These are phyloP conservation scores for Verticillium alfalfae DNA, from an alignment of 2,329 filamentous ascomycete genomes.

Conservation along the genomic window DNA sequence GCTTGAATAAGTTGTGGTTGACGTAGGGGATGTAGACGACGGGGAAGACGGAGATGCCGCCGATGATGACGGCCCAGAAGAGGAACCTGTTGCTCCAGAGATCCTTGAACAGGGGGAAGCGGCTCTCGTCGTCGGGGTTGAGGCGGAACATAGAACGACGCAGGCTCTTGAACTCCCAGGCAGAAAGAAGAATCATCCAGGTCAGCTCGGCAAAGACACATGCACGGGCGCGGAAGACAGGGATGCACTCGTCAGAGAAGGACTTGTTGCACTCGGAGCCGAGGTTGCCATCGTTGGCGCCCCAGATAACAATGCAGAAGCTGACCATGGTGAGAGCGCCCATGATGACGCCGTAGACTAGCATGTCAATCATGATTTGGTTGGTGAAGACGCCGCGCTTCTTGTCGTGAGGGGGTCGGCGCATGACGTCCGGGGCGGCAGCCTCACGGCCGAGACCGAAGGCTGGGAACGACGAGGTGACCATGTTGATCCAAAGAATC, in stretches of 20 bases:
- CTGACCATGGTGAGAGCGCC: conserved; percentile 60
- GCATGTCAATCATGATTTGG: conserved; percentile 73
- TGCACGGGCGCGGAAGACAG: conserved; percentile 65
- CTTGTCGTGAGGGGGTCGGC: conserved; percentile 69
- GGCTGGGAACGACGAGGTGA: conserved; percentile 80
- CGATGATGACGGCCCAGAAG: conserved; percentile 60
- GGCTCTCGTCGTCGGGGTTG: conserved; percentile 43
- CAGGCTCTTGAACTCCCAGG: conserved; percentile 74
- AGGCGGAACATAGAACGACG: conserved; percentile 67
- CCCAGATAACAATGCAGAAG: conserved; percentile 61
- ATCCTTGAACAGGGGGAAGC: conserved; percentile 53
- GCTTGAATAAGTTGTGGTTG: conserved; percentile 68
- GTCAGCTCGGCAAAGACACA: conserved; percentile 70
- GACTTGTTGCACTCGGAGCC: conserved; percentile 58
- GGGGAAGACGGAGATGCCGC: conserved; percentile 58
- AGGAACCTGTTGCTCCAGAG: conserved; percentile 66
- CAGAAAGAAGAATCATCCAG: conserved; percentile 67
- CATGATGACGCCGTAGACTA: conserved; percentile 76
- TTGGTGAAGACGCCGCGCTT: conserved; percentile 67
- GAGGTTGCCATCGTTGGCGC: conserved; percentile 48
- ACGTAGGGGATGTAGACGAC: conserved; percentile 69
- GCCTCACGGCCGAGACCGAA: conserved; percentile 81
- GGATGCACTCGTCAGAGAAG: conserved; percentile 49
- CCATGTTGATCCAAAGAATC: conserved; percentile 93
- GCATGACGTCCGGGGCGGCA: conserved; percentile 71